Base-by-base conservation (phyloP, 2,329 filamentous ascomycete genomes). In the Sarocladium brachiariae region DNA sequence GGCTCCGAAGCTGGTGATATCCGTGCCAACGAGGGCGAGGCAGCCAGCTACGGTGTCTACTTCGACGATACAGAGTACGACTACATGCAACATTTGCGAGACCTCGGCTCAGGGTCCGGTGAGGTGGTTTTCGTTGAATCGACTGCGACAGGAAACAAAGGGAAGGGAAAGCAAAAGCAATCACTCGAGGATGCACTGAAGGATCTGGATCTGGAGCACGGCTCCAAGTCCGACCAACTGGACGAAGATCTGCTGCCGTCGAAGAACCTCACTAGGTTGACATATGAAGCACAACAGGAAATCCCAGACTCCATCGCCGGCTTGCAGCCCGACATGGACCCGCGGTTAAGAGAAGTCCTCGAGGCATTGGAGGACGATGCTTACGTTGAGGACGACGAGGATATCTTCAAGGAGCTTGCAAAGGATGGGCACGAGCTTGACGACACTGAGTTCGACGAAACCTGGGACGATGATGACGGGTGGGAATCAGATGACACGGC, bases 61-160 rank as follows among this genome's bases (percentile, higher is more conserved):
- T 99, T 79, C 67, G 95, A 99, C 69, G 93, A 99, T 70, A 86
- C 88, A 56, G 81, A 89, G 63, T 99, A 99, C 70, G 93, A 99
- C 69, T 99, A 99, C 72, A 99, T 99, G 93, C 93, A 99, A 69
- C 93, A 99, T 69, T 74, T 99, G 77, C 86, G 90, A 51, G 93
- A 97, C 60, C 72, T 99, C n/a, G 84, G 84, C 52, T 68, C 74
- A 38, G 89, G 79, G 21, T 54, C 54, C 3, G 87, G 87, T 25
- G 85, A 90, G 51, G 81, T 86, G 25, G 83, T 91, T 45, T 97
- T 95, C 63, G 78, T 99, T 34, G 90, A 96, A 58, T 77, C 80
- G n/a, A 77, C 80, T 49, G 68, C 74, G 11, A 65, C 74, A n/a
- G 77, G 77, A 51, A 80, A 78, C 57, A 87, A 88, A 66, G 74